Percentiles rank a stretch among this genome's conserved stretches.
Conservation (phyloP, 345 rosid species). For the Eucalyptus lansdowneana region DNA sequence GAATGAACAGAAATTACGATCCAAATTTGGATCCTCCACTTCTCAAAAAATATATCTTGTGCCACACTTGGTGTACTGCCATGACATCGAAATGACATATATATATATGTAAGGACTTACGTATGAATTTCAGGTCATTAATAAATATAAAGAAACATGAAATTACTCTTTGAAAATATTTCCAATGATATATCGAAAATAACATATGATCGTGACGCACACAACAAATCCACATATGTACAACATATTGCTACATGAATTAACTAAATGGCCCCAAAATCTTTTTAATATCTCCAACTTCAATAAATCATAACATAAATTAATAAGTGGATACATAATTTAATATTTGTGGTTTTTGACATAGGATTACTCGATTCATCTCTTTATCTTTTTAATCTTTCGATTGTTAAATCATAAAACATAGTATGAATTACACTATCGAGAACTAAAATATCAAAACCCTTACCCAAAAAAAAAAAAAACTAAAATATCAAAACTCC, state of each 20-base stretch:
- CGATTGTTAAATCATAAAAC: not conserved
- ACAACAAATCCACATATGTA: not conserved
- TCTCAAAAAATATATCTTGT: no score
- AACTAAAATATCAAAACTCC: not conserved
- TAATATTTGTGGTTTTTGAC: not conserved
- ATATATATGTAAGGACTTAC: not conserved
- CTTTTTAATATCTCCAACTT: not conserved
- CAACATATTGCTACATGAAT: not conserved
- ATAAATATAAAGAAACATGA: not conserved
- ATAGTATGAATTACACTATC: not conserved
- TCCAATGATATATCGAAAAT: not conserved
- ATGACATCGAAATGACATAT: no score
- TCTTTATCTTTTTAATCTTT: not conserved
- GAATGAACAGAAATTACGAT: no score
- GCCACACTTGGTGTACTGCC: no score
- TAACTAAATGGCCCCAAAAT: not conserved
- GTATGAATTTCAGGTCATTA: not conserved
- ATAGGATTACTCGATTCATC: not conserved
- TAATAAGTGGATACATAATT: not conserved
- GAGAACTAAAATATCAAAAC: not conserved
- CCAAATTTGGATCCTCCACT: no score
- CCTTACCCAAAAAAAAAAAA: no score
- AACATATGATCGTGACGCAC: not conserved
- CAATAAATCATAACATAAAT: not conserved
- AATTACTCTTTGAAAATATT: not conserved